Percentiles rank a stretch among this genome's conserved stretches.
These are phyloP conservation scores for Tulasnella sp. DNA, from an alignment of 768 basidiomycete species.

Conservation along the genomic window DNA sequence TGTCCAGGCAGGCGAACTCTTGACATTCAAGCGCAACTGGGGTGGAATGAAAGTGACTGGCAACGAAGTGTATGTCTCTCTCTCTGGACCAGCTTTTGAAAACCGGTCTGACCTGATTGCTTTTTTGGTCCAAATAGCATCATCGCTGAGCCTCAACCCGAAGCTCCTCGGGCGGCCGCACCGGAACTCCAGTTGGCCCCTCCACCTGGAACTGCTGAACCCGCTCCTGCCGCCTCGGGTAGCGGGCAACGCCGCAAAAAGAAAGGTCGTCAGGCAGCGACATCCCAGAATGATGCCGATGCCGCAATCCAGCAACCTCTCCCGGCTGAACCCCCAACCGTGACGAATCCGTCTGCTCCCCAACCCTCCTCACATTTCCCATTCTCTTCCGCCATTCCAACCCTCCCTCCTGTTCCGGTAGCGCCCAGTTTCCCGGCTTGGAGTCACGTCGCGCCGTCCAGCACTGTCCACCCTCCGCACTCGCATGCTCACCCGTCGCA, in stretches of 20 bases:
- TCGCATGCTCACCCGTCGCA: conserved; percentile 12
- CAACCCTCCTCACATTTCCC: conserved; percentile 7
- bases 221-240: background rate
- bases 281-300: background rate
- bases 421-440: conserved; percentile 1
- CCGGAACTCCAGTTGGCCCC: conserved; percentile 17
- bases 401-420: background rate
- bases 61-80: conserved; percentile 55
- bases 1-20: conserved; percentile 60
- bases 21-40: conserved; percentile 73
- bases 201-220: background rate
- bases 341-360: background rate
- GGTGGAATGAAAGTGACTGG: conserved; percentile 78
- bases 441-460: conserved; percentile 12
- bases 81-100: background rate
- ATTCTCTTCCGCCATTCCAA: background rate
- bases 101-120: background rate
- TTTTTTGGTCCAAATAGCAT: background rate
- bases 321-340: background rate
- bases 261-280: background rate
- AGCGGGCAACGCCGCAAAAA: background rate
- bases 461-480: conserved; percentile 27
- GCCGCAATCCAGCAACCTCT: background rate
- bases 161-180: conserved; percentile 10
- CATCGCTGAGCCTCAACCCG: background rate